Base-by-base conservation (phyloP, 352 stramenopile genomes). In the Phytophthora multivora region DNA sequence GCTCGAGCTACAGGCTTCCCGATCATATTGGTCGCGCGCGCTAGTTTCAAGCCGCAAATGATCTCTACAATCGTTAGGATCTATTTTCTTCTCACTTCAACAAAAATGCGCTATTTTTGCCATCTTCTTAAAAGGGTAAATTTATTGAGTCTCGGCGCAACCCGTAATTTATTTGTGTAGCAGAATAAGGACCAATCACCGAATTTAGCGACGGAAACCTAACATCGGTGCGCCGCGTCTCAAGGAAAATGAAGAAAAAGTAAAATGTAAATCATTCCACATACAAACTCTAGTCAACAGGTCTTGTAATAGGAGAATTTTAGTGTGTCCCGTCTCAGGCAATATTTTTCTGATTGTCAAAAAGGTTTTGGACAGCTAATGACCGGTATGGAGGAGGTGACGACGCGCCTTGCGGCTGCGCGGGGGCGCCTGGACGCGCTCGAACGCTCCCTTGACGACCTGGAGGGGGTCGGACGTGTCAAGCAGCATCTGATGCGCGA, bases 401-500 rank as follows among this genome's bases (percentile, higher is more conserved):
- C 56, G 33, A 50, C 55, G 18, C 70, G 53, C 21, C 56, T 88
- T 18, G 65, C 66, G 39, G 56, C 55, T 18, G 68, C 68, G 28
- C 49, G 75, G 36, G 53, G 53, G 50, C 80, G 77, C n/a, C 68
- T 88, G 25, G 48, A 52, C 11, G 64, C 59, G 18, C 41, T 89
- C 41, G 80, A 90, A 59, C 69, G 64, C 33, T 54, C 55, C 48
- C 42, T 89, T 21, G 75, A 79, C 16, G 79, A 88, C 45, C 58
- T 77, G n/a, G 77, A 82, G 46, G 75, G 67, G 35, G 80, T 90
- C 31, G 45, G 50, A 28, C 83, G 79, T 15, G 80, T 88, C 30
- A 71, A 72, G 51, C 12, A 61, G 16, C 79, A 90, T 18, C 58
- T 92, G 39, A 42, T 71, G 31, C 54, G 53, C 11, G 67, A 61